These are phyloP conservation scores for Alternaria ventricosa DNA, from an alignment of 2,329 filamentous ascomycete species.

Conservation along the genomic window DNA sequence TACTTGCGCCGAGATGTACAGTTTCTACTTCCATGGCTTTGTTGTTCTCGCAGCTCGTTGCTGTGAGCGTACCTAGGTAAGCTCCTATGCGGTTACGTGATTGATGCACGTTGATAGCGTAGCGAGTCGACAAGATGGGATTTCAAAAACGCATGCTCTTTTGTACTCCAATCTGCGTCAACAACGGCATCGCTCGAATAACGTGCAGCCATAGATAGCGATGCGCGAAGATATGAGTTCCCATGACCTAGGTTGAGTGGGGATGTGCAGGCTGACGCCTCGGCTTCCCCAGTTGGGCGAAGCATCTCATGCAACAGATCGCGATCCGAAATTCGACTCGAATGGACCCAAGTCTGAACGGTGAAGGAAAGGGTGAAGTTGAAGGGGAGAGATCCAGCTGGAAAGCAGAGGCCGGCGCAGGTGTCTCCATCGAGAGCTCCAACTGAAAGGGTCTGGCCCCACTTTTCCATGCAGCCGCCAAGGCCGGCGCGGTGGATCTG, in stretches of 20 bases:
- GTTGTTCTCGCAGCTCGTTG: background rate
- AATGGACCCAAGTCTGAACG: background rate
- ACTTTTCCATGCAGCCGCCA: slow-evolving; percentile 10
- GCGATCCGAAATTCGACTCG: background rate
- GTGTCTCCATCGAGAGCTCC: background rate
- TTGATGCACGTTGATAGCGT: background rate
- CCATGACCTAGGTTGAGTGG: slow-evolving; percentile 1
- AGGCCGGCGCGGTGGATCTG: slow-evolving; percentile 15
- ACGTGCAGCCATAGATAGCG: background rate
- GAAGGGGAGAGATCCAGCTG: background rate
- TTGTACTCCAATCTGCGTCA: background rate
- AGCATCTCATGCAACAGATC: slow-evolving; percentile 2
- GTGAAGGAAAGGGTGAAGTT: background rate
- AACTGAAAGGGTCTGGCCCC: slow-evolving; percentile 1
- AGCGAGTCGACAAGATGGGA: background rate
- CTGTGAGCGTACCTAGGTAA: background rate
- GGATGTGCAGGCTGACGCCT: slow-evolving; percentile 7
- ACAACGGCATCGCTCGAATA: background rate
- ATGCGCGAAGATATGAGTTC: background rate
- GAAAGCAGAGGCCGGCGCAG: background rate
- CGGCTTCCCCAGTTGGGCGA: background rate
- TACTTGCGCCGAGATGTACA: background rate
- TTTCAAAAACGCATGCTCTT: slow-evolving; percentile 7
- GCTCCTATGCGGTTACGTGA: background rate
- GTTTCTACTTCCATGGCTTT: background rate